These are phyloP conservation scores for Phellopilus nigrolimitatus DNA, from an alignment of 1,284 basidiomycete species.

Conservation along the genomic window DNA sequence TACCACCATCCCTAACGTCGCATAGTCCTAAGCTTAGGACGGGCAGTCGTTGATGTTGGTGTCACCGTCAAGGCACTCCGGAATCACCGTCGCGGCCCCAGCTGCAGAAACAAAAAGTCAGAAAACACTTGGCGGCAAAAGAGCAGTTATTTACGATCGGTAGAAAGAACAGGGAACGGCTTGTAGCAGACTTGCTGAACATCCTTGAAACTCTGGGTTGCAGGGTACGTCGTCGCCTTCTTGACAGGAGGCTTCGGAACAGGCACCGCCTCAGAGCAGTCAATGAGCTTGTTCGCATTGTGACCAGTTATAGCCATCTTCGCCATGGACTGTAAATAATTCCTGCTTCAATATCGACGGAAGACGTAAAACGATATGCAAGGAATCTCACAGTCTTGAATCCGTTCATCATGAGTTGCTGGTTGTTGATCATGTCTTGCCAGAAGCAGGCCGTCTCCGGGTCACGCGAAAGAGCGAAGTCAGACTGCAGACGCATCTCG, in stretches of 20 bases:
- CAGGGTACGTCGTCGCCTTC: conserved; percentile 17
- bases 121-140: neutral
- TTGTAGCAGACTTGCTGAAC: conserved; percentile 14
- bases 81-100: conserved; percentile 15
- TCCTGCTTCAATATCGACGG: conserved; percentile 20
- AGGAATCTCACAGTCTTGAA: conserved; percentile 8
- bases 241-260: conserved; percentile 11
- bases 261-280: conserved; percentile 22
- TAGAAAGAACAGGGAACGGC: conserved; percentile 16
- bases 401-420: conserved; percentile 17
- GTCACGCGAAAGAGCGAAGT: conserved; percentile 20
- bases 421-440: conserved; percentile 23
- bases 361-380: neutral
- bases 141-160: conserved; percentile 11
- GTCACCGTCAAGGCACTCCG: conserved; percentile 17
- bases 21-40: conserved; percentile 4
- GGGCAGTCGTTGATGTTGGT: conserved; percentile 18
- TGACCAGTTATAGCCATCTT: conserved; percentile 32
- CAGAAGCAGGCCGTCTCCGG: conserved; percentile 23
- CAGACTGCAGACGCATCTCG: conserved; percentile 20
- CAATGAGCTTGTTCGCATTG: conserved; percentile 22
- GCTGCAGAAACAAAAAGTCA: neutral
- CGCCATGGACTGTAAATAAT: conserved; percentile 24
- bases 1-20: neutral
- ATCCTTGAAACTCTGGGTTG: conserved; percentile 11